Conservation (phyloP, 2,329 filamentous ascomycete species). For the Stromatinia cepivora region DNA sequence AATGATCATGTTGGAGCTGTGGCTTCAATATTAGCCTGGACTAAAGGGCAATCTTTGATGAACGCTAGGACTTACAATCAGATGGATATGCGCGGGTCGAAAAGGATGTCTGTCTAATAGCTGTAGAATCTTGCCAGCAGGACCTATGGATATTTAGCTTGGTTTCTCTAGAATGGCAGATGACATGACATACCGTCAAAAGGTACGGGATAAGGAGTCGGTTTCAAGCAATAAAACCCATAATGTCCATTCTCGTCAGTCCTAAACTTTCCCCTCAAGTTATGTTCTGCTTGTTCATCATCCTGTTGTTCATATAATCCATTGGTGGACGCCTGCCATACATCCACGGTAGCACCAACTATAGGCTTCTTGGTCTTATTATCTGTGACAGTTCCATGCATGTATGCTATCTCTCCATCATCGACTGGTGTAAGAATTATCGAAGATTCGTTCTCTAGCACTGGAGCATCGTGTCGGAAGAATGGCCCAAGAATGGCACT, state of each 20-base stretch:
- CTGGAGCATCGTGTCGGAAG: constrained; percentile 59
- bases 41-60: background rate
- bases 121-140: constrained; percentile 57
- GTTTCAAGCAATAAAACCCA: constrained; percentile 50
- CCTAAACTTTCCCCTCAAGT: constrained; percentile 61
- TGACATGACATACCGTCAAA: constrained; percentile 35
- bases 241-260: constrained; percentile 60
- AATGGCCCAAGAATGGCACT: constrained; percentile 66
- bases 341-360: constrained; percentile 56
- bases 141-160: constrained; percentile 43
- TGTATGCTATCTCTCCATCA: constrained; percentile 52
- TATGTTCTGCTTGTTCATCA: constrained; percentile 58
- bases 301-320: constrained; percentile 62
- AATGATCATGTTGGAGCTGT: constrained; percentile 42
- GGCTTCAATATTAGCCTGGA: background rate
- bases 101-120: constrained; percentile 61
- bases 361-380: constrained; percentile 56
- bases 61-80: constrained; percentile 48
- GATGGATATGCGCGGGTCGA: constrained; percentile 64
- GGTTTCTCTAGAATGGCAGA: background rate
- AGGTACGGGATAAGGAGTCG: constrained; percentile 45
- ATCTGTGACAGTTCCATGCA: constrained; percentile 59
- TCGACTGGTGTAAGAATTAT: constrained; percentile 53
- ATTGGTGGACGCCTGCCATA: constrained; percentile 67
- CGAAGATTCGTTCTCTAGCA: constrained; percentile 54